phyloP scores from a whole-genome alignment of 805 yeast species.

The Kuraishia capsulata region DNA sequence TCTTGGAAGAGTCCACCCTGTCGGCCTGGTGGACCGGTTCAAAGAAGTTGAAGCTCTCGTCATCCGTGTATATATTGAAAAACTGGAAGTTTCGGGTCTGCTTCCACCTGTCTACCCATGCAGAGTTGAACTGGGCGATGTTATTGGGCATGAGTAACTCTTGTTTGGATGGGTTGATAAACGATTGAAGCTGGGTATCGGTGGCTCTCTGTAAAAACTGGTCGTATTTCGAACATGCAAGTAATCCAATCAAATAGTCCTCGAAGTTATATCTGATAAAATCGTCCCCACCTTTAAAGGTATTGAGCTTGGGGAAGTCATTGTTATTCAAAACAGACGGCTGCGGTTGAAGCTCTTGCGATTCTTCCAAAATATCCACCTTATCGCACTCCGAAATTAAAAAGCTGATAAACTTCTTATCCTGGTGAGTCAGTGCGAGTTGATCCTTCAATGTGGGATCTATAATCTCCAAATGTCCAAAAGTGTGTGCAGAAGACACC shows the following conservation, averaged over 20 bases:
- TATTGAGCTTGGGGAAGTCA: slow-evolving; percentile 27
- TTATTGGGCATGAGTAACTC: slow-evolving; percentile 22
- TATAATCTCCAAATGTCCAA: slow-evolving; percentile 38
- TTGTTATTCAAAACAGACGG: slow-evolving; percentile 12
- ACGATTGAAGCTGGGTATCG: slow-evolving; percentile 25
- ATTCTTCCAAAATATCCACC: slow-evolving; percentile 25
- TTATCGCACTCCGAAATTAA: slow-evolving; percentile 26
- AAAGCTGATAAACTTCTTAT: slow-evolving; percentile 65
- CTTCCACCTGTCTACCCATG: slow-evolving; percentile 46
- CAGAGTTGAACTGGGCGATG: slow-evolving; percentile 27
- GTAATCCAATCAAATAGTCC: slow-evolving; percentile 72
- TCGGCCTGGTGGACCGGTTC: slow-evolving; percentile 22
- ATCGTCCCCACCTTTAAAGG: slow-evolving; percentile 72
- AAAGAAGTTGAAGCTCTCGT: slow-evolving; percentile 46
- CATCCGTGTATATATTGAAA: slow-evolving; percentile 52
- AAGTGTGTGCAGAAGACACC: neutral
- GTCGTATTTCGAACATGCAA: slow-evolving; percentile 64
- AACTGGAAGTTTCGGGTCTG: slow-evolving; percentile 43
- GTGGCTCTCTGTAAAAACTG: slow-evolving; percentile 37
- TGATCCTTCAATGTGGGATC: slow-evolving; percentile 31
- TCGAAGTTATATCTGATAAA: slow-evolving; percentile 82
- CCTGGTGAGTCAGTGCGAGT: slow-evolving; percentile 45
- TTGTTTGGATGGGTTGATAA: neutral
- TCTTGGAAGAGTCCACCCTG: slow-evolving; percentile 1
- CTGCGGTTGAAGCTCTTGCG: neutral